Base-by-base conservation (phyloP, 805 yeast genomes). In the Lipomyces orientalis region DNA sequence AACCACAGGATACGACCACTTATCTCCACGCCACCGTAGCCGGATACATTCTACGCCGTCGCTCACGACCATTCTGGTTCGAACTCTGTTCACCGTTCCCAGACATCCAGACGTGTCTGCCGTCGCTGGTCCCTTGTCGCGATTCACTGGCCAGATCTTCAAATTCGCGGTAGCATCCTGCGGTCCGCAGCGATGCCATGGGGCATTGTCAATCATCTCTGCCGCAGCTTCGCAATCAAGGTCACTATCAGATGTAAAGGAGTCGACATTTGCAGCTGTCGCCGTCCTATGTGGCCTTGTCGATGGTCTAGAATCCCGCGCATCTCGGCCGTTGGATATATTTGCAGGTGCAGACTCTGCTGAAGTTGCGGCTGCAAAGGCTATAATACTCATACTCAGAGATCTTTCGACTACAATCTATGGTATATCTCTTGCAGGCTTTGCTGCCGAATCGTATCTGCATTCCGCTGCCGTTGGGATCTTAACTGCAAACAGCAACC, bases 401-500 rank as follows among this genome's bases (percentile, higher is more conserved):
- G 34, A 67, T 54, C 37, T 67, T 4, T 57, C 68, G 4, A 54
- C 68, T 4, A 31, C 70, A 5, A 64, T 57, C 19, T 67, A 67
- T 34, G 16, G 31, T 7, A 54, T 67, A 4, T 60, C 70, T n/a
- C 58, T 61, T 14, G 55, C 43, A 19, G 70, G 70, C 22, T 67
- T 67, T 57, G 60, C 61, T 2, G 67, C 70, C 12, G 64, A 67
- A 43, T 37, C 54, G 16, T 67, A 67, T 52, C 22, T 64, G 55
- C 70, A 64, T 33, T 64, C 68, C 19, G 64, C 70, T 25, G 63
- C 65, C 12, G 56, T 64, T 35, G 70, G 70, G 31, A 35, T 67
- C 35, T 37, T 67, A 31, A 58, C 49, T 1, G 37, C 54, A 8
- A n/a, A 9, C 49, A 19, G 7, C 49, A 19, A 19, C 9, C 4